Evolutionary conservation across 2,329 filamentous ascomycete species (phyloP).

Genomic region (Furcasterigmium sp.): DNA sequence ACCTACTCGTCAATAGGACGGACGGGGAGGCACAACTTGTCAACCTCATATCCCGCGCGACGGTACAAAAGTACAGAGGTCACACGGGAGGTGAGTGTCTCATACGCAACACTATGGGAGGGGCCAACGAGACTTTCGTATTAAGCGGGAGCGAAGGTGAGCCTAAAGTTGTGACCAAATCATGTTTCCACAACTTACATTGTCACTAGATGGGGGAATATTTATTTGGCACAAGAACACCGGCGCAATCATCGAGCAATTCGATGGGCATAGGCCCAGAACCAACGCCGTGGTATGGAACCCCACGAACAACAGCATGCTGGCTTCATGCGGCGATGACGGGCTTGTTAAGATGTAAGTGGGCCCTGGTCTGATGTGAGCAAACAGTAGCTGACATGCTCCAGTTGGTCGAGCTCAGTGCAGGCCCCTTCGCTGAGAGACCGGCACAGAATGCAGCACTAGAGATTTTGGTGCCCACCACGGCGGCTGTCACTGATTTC

Average conservation of each 20-base stretch:
- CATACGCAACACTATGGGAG: conserved; percentile 80
- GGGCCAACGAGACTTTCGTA: conserved; percentile 87
- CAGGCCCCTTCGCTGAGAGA: too few relatives aligned
- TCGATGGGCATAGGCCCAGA: conserved; percentile 69
- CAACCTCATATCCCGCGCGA: conserved; percentile 66
- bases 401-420: too few relatives aligned
- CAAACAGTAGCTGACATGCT: too few relatives aligned
- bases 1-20: conserved; percentile 76
- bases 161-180: conserved; percentile 13
- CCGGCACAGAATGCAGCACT: too few relatives aligned
- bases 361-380: background rate
- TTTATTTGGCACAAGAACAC: conserved; percentile 90
- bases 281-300: conserved; percentile 92
- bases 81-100: conserved; percentile 71
- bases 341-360: conserved; percentile 78
- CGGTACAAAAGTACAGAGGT: conserved; percentile 71
- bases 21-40: conserved; percentile 74
- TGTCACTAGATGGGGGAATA: conserved; percentile 52
- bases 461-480: too few relatives aligned
- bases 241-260: conserved; percentile 67
- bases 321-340: conserved; percentile 90
- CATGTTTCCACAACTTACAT: background rate
- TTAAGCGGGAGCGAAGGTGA: conserved; percentile 86
- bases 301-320: conserved; percentile 73
- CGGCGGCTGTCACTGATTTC: too few relatives aligned